phyloP scores from a whole-genome alignment of 176 grass and related monocot genomes.

The Rhynchospora tenuis region DNA sequence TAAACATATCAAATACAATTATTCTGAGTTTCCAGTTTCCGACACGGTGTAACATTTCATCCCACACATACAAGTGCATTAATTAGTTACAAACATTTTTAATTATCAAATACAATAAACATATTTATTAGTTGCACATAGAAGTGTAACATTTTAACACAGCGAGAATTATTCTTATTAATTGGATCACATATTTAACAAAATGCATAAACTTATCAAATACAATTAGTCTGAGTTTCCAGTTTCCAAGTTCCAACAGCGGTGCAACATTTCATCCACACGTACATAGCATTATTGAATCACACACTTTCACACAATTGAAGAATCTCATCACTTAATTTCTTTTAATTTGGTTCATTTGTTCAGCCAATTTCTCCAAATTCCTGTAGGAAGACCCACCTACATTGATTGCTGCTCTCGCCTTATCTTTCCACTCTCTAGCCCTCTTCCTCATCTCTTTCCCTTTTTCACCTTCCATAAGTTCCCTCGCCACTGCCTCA shows the following conservation, averaged over 20 bases:
- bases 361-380: background rate
- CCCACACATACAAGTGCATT: too few species aligned
- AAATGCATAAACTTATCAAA: background rate
- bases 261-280: background rate
- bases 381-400: background rate
- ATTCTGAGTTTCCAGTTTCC: background rate
- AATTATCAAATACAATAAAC: too few species aligned
- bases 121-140: too few species aligned
- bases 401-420: background rate
- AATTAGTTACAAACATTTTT: too few species aligned
- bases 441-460: constrained; percentile 14
- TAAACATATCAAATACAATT: background rate
- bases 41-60: background rate
- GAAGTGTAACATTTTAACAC: too few species aligned
- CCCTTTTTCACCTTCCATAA: constrained; percentile 14
- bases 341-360: background rate
- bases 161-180: too few species aligned
- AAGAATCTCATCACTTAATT: background rate
- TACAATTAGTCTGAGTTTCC: background rate
- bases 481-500: constrained; percentile 4
- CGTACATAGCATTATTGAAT: too few species aligned
- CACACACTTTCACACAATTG: background rate
- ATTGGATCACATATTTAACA: too few species aligned
- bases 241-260: background rate
- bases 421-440: background rate